A percentile compares a stretch with the other conserved stretches of the same genome.
Evolutionary conservation across 139 green algal species (phyloP).

Genomic region (Chlorella sp.): DNA sequence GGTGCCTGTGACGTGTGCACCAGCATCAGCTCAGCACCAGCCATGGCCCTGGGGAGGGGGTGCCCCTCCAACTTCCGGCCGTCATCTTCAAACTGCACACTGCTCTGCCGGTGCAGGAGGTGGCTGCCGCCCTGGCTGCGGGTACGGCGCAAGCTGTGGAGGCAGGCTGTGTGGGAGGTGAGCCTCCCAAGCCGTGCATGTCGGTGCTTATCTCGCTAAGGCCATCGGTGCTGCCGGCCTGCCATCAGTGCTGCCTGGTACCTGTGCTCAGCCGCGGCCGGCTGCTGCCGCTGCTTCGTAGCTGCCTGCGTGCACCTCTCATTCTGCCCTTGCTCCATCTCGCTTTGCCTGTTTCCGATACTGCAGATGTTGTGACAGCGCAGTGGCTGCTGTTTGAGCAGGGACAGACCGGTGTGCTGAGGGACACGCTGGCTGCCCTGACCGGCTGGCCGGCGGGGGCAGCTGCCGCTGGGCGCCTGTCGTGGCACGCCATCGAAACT

Average conservation of each 20-base stretch:
- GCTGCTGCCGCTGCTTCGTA: background rate
- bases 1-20: too few relatives aligned
- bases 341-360: background rate
- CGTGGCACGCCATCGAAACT: background rate
- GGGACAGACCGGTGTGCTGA: background rate
- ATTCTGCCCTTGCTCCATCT: background rate
- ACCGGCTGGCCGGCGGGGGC: background rate
- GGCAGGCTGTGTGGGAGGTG: background rate
- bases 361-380: background rate
- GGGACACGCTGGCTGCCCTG: background rate
- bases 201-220: too few relatives aligned
- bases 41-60: too few relatives aligned
- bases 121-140: background rate
- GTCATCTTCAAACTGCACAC: background rate
- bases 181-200: background rate
- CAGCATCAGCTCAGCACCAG: too few relatives aligned
- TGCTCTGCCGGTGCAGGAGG: background rate
- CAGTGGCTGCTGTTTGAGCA: conserved; percentile 4
- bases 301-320: background rate
- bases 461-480: background rate
- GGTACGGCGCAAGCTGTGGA: background rate
- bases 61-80: too few relatives aligned
- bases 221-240: background rate
- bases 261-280: too few relatives aligned
- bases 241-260: background rate